Evolutionary conservation across 768 basidiomycete species (phyloP), one percentile per base, ranked within the genome.

Genomic region (Leucocoprinus leucothites): DNA sequence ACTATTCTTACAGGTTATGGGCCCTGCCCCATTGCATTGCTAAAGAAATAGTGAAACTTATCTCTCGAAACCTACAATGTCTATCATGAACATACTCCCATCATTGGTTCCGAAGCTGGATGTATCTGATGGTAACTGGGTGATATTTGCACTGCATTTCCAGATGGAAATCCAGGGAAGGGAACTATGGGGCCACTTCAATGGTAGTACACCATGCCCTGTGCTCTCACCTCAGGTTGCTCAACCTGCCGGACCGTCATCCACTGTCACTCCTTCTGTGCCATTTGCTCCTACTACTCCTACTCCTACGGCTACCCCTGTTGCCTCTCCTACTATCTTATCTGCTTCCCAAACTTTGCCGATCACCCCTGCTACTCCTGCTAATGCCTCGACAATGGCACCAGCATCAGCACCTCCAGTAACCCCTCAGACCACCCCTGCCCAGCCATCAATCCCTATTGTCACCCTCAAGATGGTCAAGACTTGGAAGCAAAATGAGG

Each of bases 401-500:
- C n/a, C n/a, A n/a, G n/a, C n/a, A n/a, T n/a, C n/a, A n/a, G n/a
- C n/a, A n/a, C n/a, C n/a, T n/a, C n/a, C n/a, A n/a, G n/a, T n/a
- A n/a, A n/a, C n/a, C n/a, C n/a, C n/a, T n/a, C n/a, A n/a, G n/a
- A n/a, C n/a, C n/a, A n/a, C n/a, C n/a, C n/a, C n/a, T n/a, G 35
- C 35, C 14, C 35, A 35, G 7, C 35, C 35, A 50, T 45, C 24
- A 51, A 18, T 31, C 48, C 18, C 35, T 40, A 24, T 11, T 19
- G 7, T 26, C 25, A 38, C 22, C 24, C 11, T 18, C n/a, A n/a
- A n/a, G n/a, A n/a, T n/a, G n/a, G n/a, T n/a, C n/a, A n/a, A n/a
- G n/a, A 47, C 47, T 2, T 68, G 72, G 73, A 47, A 71, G 59
- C 60, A 66, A 63, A 50, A 69, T 64, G 58, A 75, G 65, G 60